Base-by-base conservation (phyloP, 1,139 yeast species). In the Yamadazyma jaroonii region DNA sequence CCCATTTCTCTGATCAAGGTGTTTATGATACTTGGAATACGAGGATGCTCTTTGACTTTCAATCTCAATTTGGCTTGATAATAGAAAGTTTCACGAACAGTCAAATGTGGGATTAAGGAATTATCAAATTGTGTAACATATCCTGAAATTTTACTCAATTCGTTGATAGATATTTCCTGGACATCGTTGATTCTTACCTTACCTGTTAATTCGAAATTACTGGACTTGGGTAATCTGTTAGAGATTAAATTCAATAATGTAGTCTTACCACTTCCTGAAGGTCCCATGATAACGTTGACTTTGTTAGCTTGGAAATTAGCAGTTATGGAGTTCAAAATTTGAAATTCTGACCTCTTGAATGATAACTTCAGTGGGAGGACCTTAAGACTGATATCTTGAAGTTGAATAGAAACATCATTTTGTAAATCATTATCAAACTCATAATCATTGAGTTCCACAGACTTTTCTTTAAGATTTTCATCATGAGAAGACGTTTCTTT, bases 211-310 rank as follows among this genome's bases (percentile, higher is more conserved):
- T 45, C 33, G 34, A 53, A 65, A 2, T 46, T 49, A 1, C 55
- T 36, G 29, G 61, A 50, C 42, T 54, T 66, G 9, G 74, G 70
- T 61, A 82, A 56, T 41, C 95, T 66, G 15, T 82, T 79, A 10
- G 94, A 81, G 30, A 87, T 64, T 35, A 73, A 64, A 50, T 84
- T 86, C 40, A 87, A 61, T 23, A 86, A 58, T 0, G 95, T 82
- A 0, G 94, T 81, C 53, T 87, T 87, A 3, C 95, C 96, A 6
- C 89, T 80, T 0, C 95, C 95, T 1, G 94, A 84, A 0, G 95
- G 95, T 0, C 96, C 96, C 84, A 87, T 79, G 26, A 87, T 84
- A 0, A 85, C 92, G 59, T 86, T 87, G n/a, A 87, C 69, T 32
- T 77, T 68, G 4, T 84, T 58, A 2, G 85, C 77, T 29, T 66